Base-by-base conservation (phyloP, 1,139 yeast genomes). In the Geotrichum bryndzae region DNA sequence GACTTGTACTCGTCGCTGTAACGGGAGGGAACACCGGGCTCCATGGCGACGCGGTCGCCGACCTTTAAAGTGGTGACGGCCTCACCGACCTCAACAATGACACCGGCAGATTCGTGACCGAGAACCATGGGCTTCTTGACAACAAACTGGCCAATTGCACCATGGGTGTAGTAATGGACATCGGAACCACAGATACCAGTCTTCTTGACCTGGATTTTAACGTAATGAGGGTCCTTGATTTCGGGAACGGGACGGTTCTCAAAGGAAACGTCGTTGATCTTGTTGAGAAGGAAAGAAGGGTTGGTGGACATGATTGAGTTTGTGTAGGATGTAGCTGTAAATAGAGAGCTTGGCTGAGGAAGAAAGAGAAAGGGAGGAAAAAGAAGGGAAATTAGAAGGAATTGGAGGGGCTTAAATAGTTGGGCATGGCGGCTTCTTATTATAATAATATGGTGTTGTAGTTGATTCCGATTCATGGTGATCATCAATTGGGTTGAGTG, bases 141-240 rank as follows among this genome's bases (percentile, higher is more conserved):
- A 22, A 76, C 71, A 61, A 72, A 74, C 59, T 69, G 82, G 22
- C 96, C 96, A 70, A 90, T 88, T 64, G 81, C 80, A 3, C 96
- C 96, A 67, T 86, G 88, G 57, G 85, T 83, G 70, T 85, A 89
- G 79, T 87, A 90, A 71, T 90, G 96, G 65, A 89, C 87, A 73
- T 90, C 96, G 1, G 91, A 86, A 3, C 96, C 96, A 74, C 97
- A 90, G 65, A 90, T 86, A 58, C 97, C 97, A 0, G 96, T 90
- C 68, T 82, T 79, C 72, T 85, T 85, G 67, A 90, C 87, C 61
- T 85, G 86, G 33, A 90, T 84, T 68, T 87, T 82, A 54, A 90
- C 96, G 66, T 84, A 88, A 68, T 83, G 83, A 54, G 87, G 86
- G 65, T 84, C 85, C 10, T 72, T 70, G 65, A 88, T 77, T 67